Conservation (phyloP, 2,329 filamentous ascomycete genomes). For the Amauroascus niger region DNA sequence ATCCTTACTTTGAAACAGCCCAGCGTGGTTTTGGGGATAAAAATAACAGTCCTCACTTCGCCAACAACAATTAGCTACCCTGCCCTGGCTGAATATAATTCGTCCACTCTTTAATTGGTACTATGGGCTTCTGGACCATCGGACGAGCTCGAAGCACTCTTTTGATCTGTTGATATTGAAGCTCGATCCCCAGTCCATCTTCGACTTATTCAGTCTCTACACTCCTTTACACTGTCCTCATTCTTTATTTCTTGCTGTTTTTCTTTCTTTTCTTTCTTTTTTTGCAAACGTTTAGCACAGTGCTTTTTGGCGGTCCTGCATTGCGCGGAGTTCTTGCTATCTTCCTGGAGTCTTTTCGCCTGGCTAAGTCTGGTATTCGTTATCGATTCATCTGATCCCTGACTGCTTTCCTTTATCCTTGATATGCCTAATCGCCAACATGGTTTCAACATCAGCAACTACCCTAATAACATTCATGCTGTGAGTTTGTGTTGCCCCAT, state of each 20-base stretch:
- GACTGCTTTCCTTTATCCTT: too few relatives aligned
- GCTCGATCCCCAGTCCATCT: not conserved
- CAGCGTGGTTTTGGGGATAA: constrained; percentile 2
- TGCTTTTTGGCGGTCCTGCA: not conserved
- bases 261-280: not conserved
- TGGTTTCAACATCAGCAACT: constrained; percentile 19
- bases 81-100: not conserved
- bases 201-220: not conserved
- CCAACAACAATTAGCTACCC: not conserved
- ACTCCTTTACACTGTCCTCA: not conserved
- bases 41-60: constrained; percentile 2
- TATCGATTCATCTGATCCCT: not conserved
- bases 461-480: constrained; percentile 27
- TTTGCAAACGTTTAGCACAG: not conserved
- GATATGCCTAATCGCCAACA: not conserved
- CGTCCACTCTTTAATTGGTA: not conserved
- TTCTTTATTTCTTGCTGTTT: too few relatives aligned
- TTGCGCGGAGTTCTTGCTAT: not conserved
- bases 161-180: not conserved
- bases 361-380: not conserved
- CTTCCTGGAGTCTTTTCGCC: not conserved
- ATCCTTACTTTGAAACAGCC: constrained; percentile 9
- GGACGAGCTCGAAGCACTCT: not conserved
- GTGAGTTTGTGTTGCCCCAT: constrained; percentile 17
- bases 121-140: not conserved